Evolutionary conservation across 495 filamentous ascomycete species (phyloP).

Genomic region (Cudoniella acicularis): DNA sequence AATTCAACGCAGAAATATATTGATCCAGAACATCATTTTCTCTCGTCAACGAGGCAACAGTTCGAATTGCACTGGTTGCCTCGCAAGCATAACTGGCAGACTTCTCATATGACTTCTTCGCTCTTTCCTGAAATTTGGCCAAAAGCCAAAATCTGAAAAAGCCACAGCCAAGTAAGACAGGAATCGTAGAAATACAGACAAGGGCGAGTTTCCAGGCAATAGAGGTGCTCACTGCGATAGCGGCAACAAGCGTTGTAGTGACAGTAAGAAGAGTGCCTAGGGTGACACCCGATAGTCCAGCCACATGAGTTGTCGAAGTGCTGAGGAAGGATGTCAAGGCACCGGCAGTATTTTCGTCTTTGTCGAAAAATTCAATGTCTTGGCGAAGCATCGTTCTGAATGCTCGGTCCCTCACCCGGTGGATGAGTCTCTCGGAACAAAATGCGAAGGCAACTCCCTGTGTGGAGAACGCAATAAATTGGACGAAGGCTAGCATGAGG

Average conservation of each 20-base stretch:
- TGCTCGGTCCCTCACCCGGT: constrained; percentile 71
- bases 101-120: constrained; percentile 66
- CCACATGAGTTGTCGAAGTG: constrained; percentile 79
- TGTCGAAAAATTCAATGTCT: constrained; percentile 86
- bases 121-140: constrained; percentile 64
- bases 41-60: constrained; percentile 83
- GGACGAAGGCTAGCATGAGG: constrained; percentile 80
- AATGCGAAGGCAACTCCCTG: constrained; percentile 78
- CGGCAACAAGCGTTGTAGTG: constrained; percentile 65
- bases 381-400: constrained; percentile 91
- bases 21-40: constrained; percentile 72
- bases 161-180: constrained; percentile 72
- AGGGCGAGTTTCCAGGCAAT: constrained; percentile 91
- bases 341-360: constrained; percentile 78
- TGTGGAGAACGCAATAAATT: constrained; percentile 62
- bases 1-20: constrained; percentile 66
- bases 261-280: constrained; percentile 78
- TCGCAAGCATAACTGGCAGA: constrained; percentile 87
- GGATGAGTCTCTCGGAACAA: constrained; percentile 79
- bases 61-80: constrained; percentile 85
- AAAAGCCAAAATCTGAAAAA: constrained; percentile 87
- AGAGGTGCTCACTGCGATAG: constrained; percentile 59
- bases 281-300: constrained; percentile 75
- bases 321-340: constrained; percentile 81
- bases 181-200: constrained; percentile 75